These are phyloP conservation scores for Dipodascopsis tothii DNA, from an alignment of 805 yeast species.

Conservation along the genomic window DNA sequence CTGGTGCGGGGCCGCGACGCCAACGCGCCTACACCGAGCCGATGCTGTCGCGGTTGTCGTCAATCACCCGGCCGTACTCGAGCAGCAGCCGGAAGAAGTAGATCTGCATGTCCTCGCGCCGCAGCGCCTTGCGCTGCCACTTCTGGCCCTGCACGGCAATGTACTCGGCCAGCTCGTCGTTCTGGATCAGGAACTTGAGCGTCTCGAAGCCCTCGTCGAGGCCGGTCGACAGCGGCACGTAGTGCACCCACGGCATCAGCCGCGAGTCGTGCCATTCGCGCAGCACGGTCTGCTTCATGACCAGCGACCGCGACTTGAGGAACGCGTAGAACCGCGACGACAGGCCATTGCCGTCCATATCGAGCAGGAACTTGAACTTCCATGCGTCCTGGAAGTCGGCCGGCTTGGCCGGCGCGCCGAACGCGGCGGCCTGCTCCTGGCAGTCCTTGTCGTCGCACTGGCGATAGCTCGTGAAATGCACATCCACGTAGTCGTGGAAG, in stretches of 20 bases:
- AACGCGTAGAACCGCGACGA: constrained; percentile 23
- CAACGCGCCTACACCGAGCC: too few species aligned
- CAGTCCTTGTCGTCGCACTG: constrained; percentile 21
- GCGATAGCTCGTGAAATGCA: constrained; percentile 8
- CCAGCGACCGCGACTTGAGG: constrained; percentile 18
- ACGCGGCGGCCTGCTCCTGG: constrained; percentile 4
- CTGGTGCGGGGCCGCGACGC: too few species aligned
- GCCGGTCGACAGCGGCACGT: constrained; percentile 21
- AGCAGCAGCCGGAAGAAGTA: constrained; percentile 23
- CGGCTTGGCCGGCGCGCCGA: constrained; percentile 10
- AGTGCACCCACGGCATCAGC: constrained; percentile 25
- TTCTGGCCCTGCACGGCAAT: constrained; percentile 17
- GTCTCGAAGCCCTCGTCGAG: constrained; percentile 21
- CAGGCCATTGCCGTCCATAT: constrained; percentile 24
- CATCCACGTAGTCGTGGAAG: constrained; percentile 5
- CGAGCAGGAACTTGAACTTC: constrained; percentile 21
- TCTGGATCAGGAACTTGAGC: constrained; percentile 13
- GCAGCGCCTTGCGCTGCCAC: constrained; percentile 18
- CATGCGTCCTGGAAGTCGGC: constrained; percentile 14
- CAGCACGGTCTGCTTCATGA: constrained; percentile 23
- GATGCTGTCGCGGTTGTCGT: constrained; percentile 22
- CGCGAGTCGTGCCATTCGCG: constrained; percentile 26
- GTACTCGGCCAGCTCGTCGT: constrained; percentile 15
- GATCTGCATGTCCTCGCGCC: constrained; percentile 23
- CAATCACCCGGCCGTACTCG: constrained; percentile 25